Percentiles rank a stretch among this genome's conserved stretches.
phyloP scores from a whole-genome alignment of 345 rosid species.

The Eucalyptus urophylla region DNA sequence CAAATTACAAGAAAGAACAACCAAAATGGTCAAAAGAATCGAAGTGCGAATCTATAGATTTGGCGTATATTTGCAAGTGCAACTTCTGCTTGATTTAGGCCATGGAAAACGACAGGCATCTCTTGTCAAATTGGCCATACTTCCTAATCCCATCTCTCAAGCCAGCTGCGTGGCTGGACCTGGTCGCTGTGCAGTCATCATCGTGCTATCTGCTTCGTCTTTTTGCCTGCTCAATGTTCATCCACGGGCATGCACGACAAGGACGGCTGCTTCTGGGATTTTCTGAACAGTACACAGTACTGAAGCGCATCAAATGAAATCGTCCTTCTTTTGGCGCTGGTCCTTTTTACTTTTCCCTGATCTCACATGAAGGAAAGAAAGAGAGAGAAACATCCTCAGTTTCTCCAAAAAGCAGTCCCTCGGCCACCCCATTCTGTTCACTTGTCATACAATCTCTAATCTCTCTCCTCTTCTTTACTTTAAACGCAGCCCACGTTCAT shows the following conservation, averaged over 20 bases:
- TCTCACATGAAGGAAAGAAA: not conserved
- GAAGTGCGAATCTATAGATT: not conserved
- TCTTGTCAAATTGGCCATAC: not conserved
- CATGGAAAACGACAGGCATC: not conserved
- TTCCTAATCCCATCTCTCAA: not conserved
- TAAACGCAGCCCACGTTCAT: not conserved
- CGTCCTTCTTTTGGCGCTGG: not conserved
- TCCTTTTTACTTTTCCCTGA: not conserved
- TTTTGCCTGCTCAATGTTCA: not conserved
- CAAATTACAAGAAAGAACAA: not conserved
- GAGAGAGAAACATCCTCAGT: not conserved
- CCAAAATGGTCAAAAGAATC: not conserved
- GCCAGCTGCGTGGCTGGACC: not conserved
- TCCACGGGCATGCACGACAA: not conserved
- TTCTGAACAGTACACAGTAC: not conserved
- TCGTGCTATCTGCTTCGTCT: not conserved
- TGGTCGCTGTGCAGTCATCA: not conserved
- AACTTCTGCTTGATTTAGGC: not conserved
- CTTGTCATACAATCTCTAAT: not conserved
- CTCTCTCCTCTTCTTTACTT: not conserved
- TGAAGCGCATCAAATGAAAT: not conserved
- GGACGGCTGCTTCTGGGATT: not conserved
- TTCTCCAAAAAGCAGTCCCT: not conserved
- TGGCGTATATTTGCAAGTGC: not conserved
- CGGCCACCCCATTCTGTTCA: not conserved